These are phyloP conservation scores for Selaginella moellendorffii DNA, from an alignment of 75 land plant species.

Conservation along the genomic window DNA sequence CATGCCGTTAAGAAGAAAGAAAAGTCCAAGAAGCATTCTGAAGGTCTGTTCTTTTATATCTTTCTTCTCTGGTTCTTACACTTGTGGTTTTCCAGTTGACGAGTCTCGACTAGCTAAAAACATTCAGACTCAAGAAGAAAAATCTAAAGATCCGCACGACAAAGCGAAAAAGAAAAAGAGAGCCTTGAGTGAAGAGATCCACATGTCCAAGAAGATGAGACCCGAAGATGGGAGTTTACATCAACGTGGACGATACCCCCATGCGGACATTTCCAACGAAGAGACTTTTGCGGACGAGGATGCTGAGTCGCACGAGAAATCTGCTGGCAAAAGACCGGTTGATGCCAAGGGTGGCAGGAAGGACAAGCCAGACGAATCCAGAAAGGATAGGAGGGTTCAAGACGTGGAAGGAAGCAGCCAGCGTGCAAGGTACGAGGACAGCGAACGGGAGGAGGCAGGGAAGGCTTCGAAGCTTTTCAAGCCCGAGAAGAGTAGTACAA, in stretches of 20 bases:
- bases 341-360: background rate
- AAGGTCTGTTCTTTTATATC: background rate
- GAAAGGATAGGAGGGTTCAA: too few relatives aligned
- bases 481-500: background rate
- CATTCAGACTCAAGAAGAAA: too few relatives aligned
- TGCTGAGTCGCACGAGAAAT: background rate
- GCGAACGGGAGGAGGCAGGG: background rate
- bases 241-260: background rate
- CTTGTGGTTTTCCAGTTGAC: too few relatives aligned
- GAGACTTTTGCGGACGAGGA: background rate
- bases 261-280: too few relatives aligned
- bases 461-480: background rate
- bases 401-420: too few relatives aligned
- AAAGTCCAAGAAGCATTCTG: background rate
- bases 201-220: background rate
- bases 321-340: too few relatives aligned
- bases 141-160: too few relatives aligned
- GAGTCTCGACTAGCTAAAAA: too few relatives aligned
- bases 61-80: background rate
- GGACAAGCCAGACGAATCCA: background rate
- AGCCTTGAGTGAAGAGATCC: background rate
- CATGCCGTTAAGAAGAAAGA: background rate
- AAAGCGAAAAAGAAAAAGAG: background rate
- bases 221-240: background rate
- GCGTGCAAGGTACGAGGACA: background rate